Evolutionary conservation across 2,329 filamentous ascomycete genomes (phyloP), one percentile per base, ranked within the genome.

Genomic region (Penicillium sp.): DNA sequence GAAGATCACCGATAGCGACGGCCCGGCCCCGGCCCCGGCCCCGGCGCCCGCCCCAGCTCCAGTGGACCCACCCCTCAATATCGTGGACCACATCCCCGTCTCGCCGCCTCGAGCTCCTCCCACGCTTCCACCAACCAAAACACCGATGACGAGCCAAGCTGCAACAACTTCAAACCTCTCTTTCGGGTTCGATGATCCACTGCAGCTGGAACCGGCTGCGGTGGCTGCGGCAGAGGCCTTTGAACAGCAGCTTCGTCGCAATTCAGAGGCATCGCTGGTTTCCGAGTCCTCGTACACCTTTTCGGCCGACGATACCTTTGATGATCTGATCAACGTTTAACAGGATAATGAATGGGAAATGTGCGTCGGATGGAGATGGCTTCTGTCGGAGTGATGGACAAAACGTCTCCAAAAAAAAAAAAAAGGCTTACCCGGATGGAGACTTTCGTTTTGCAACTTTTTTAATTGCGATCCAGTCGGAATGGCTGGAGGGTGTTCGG

Each of bases 131-230:
- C 28, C 47, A 10, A 47, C 45, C 8, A 39, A 39, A 5, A 23
- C 41, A 13, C 26, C 49, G 1, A 38, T 42, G 23, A 16, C 49
- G 9, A 28, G 42, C 5, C 34, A 43, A 3, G 42, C 55, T 23
- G 39, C 58, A 1, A 38, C 41, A 3, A 36, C 55, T 15, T 21
- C 62, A 15, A 46, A 54, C 0, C 47, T 70, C 23, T 70, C 68
- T 1, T 70, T 70, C 53, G 68, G 68, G 12, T 70, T 70, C 21
- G 68, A 70, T 47, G 68, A 70, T 42, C 50, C 64, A 3, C 29
- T 70, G 49, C 65, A 65, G 23, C 51, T 68, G 39, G 67, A 68
- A 23, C 53, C 65, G 0, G 52, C 53, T 10, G 52, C 47, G 0
- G 38, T 54, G 0, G 57, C 58, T 2, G 56, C 56, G 2, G 54